These are phyloP conservation scores for Hypoxylon sp. DNA, from an alignment of 2,329 filamentous ascomycete species.

Conservation along the genomic window DNA sequence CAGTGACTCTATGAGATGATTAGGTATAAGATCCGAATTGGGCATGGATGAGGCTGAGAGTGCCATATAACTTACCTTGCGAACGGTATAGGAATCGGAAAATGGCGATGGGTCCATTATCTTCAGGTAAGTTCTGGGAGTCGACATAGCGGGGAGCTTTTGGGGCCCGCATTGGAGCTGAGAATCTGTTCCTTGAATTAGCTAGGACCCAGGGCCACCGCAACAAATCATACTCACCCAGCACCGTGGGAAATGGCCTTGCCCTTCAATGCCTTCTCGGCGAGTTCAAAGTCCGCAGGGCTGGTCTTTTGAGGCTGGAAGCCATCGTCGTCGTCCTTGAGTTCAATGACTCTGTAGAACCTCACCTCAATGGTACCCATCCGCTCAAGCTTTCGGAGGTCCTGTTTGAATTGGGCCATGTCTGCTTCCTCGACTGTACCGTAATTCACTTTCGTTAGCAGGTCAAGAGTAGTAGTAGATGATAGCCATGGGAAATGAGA, in stretches of 20 bases:
- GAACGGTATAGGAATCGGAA: constrained; percentile 4
- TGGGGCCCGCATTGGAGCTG: background rate
- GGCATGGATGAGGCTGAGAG: background rate
- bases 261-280: constrained; percentile 4
- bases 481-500: background rate
- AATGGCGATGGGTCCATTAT: background rate
- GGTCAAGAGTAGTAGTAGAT: background rate
- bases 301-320: background rate
- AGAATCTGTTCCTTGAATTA: constrained; percentile 4
- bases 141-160: no score
- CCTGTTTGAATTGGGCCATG: background rate
- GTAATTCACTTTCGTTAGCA: background rate
- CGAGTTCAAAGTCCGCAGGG: background rate
- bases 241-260: constrained; percentile 1
- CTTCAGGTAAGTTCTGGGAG: background rate
- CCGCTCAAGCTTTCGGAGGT: background rate
- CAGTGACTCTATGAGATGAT: constrained; percentile 4
- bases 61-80: background rate
- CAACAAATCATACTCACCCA: background rate
- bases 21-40: background rate
- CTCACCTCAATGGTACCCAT: constrained; percentile 2
- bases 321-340: background rate
- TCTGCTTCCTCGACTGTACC: constrained; percentile 1
- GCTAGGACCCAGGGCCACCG: background rate
- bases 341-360: background rate